A percentile compares a stretch with the other conserved stretches of the same genome.
These are phyloP conservation scores for Microcos paniculata DNA, from an alignment of 345 rosid species.

Conservation along the genomic window DNA sequence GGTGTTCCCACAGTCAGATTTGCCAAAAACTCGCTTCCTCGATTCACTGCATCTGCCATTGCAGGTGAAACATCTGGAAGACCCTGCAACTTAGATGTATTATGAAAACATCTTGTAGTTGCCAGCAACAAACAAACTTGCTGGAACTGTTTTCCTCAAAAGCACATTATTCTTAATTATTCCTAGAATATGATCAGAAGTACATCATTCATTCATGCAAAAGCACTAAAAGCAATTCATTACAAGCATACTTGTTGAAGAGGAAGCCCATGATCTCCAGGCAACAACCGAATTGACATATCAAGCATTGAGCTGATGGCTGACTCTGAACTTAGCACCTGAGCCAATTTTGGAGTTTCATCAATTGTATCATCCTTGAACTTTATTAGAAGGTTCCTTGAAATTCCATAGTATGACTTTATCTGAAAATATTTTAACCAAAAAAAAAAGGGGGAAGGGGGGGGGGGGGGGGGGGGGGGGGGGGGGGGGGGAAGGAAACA, in stretches of 20 bases:
- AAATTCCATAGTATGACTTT: constrained; percentile 89
- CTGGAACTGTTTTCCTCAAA: neutral
- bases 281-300: constrained; percentile 84
- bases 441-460: too few species aligned
- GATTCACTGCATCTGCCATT: constrained; percentile 92
- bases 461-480: neutral
- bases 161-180: neutral
- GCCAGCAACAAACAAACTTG: neutral
- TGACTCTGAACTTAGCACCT: constrained; percentile 85
- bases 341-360: constrained; percentile 83
- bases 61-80: constrained; percentile 96
- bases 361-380: constrained; percentile 86
- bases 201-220: neutral
- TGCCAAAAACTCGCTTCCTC: constrained; percentile 79
- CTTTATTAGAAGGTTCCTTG: constrained; percentile 86
- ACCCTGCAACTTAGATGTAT: constrained; percentile 44
- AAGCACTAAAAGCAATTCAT: neutral
- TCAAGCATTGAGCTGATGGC: constrained; percentile 92
- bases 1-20: constrained; percentile 87
- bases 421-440: constrained; percentile 57
- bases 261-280: constrained; percentile 97
- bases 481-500: constrained; percentile 6
- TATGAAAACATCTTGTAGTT: neutral
- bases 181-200: neutral
- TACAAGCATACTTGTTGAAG: constrained; percentile 74